A percentile compares a stretch with the other conserved stretches of the same genome.
Conservation (phyloP, 2,329 filamentous ascomycete genomes). For the Neoarthrinium moseri region DNA sequence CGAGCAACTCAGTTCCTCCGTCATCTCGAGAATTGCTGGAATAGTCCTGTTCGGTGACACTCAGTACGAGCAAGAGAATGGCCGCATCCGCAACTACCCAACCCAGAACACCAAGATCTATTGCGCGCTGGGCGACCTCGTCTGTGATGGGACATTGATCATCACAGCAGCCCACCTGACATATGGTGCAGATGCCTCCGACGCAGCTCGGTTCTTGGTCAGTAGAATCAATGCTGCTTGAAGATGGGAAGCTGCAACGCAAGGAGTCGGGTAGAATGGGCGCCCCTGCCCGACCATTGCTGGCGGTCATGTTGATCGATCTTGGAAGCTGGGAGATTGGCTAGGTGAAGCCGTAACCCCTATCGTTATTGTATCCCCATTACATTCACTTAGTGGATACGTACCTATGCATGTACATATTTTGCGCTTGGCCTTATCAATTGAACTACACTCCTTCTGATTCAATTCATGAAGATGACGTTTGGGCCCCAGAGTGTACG, state of each 20-base stretch:
- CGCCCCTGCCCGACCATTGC: too few relatives aligned
- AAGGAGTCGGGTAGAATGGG: too few relatives aligned
- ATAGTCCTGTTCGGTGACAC: constrained; percentile 29
- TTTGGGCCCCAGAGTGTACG: too few relatives aligned
- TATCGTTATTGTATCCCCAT: too few relatives aligned
- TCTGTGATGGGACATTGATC: constrained; percentile 43
- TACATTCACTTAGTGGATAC: background rate
- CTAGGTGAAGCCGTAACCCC: too few relatives aligned
- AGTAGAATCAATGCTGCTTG: background rate
- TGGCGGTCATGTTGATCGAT: too few relatives aligned
- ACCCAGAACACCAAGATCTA: constrained; percentile 26
- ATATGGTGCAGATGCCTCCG: constrained; percentile 24
- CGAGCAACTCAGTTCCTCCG: constrained; percentile 28
- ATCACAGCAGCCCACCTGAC: constrained; percentile 36
- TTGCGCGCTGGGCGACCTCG: constrained; percentile 38
- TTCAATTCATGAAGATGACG: too few relatives aligned
- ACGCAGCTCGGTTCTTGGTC: background rate
- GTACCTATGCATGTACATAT: too few relatives aligned
- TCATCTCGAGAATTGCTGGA: constrained; percentile 25
- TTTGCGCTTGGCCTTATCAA: too few relatives aligned
- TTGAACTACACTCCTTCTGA: too few relatives aligned
- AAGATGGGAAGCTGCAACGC: too few relatives aligned
- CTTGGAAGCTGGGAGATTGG: too few relatives aligned
- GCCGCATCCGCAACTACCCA: constrained; percentile 33
- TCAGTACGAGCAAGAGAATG: constrained; percentile 30